These are phyloP conservation scores for Detonula confervacea DNA, from an alignment of 352 stramenopile species.

Conservation along the genomic window DNA sequence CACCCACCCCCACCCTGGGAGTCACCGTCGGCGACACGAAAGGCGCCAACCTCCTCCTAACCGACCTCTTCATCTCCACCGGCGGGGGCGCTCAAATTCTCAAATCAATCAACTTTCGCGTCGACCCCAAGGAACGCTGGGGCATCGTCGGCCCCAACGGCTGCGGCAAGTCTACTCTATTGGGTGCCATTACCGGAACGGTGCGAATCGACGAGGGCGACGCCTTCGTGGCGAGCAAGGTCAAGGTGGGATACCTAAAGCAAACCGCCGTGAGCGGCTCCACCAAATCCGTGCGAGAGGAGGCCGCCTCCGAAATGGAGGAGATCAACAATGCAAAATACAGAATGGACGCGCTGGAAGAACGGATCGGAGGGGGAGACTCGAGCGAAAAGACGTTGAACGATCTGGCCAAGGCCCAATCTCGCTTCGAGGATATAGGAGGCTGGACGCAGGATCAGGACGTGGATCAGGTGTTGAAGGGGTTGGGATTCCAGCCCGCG, in stretches of 20 bases:
- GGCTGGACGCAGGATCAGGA: slow-evolving; percentile 88
- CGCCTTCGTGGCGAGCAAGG: slow-evolving; percentile 58
- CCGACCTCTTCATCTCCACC: slow-evolving; percentile 58
- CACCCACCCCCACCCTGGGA: slow-evolving; percentile 22
- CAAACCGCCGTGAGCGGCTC: slow-evolving; percentile 87
- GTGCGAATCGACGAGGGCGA: slow-evolving; percentile 89
- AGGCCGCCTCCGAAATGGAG: slow-evolving; percentile 86
- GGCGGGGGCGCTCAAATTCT: slow-evolving; percentile 72
- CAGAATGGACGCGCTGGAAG: slow-evolving; percentile 69
- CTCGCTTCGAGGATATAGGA: slow-evolving; percentile 79
- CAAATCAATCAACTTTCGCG: slow-evolving; percentile 73
- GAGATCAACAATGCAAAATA: slow-evolving; percentile 76
- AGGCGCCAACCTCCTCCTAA: slow-evolving; percentile 53
- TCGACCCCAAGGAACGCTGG: slow-evolving; percentile 77
- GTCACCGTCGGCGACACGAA: slow-evolving; percentile 57
- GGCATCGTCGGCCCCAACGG: slow-evolving; percentile 67
- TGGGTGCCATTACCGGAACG: slow-evolving; percentile 90
- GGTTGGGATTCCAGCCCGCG: slow-evolving; percentile 93
- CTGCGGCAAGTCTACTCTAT: slow-evolving; percentile 90
- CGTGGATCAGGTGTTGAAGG: slow-evolving; percentile 92
- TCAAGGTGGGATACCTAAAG: slow-evolving; percentile 80
- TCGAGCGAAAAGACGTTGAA: slow-evolving; percentile 77
- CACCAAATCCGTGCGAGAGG: slow-evolving; percentile 83
- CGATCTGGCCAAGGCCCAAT: slow-evolving; percentile 67
- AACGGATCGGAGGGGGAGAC: slow-evolving; percentile 64